phyloP scores from a whole-genome alignment of 1,284 basidiomycete genomes.

The Sphagnurus paluster region DNA sequence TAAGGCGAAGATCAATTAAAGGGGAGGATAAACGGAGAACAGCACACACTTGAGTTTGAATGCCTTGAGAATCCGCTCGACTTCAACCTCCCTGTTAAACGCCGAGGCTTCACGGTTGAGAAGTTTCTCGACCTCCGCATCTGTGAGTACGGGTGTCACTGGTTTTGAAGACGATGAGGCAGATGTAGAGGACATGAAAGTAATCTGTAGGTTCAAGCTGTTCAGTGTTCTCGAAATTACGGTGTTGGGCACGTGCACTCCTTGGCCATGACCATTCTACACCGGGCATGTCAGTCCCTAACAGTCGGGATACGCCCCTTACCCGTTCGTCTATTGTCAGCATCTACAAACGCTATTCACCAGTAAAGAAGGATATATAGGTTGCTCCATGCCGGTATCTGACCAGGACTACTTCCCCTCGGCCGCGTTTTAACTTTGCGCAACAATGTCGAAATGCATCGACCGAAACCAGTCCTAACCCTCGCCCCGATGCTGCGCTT shows the following conservation, averaged over 20 bases:
- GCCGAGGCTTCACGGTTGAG: conserved; percentile 78
- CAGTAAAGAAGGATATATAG: conserved; percentile 16
- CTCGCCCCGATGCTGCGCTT: conserved; percentile 3
- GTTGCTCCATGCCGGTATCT: conserved; percentile 7
- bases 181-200: conserved; percentile 30
- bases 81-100: conserved; percentile 79
- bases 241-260: conserved; percentile 7
- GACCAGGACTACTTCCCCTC: neutral
- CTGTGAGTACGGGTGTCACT: conserved; percentile 23
- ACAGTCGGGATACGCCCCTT: neutral
- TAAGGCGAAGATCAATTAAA: conserved; percentile 25
- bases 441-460: conserved; percentile 21
- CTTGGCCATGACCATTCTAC: conserved; percentile 12
- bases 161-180: conserved; percentile 33
- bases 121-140: conserved; percentile 65
- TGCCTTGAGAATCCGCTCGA: conserved; percentile 81
- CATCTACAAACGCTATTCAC: conserved; percentile 1
- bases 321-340: conserved; percentile 8
- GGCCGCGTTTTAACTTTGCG: conserved; percentile 3
- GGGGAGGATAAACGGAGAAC: neutral
- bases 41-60: conserved; percentile 78
- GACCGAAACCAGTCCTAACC: conserved; percentile 18
- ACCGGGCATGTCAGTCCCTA: conserved; percentile 1
- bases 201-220: conserved; percentile 14
- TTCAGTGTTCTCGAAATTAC: too few species aligned